A percentile compares a stretch with the other conserved stretches of the same genome.
Evolutionary conservation across 495 filamentous ascomycete genomes (phyloP).

Genomic region (Penicillium pancosmium): DNA sequence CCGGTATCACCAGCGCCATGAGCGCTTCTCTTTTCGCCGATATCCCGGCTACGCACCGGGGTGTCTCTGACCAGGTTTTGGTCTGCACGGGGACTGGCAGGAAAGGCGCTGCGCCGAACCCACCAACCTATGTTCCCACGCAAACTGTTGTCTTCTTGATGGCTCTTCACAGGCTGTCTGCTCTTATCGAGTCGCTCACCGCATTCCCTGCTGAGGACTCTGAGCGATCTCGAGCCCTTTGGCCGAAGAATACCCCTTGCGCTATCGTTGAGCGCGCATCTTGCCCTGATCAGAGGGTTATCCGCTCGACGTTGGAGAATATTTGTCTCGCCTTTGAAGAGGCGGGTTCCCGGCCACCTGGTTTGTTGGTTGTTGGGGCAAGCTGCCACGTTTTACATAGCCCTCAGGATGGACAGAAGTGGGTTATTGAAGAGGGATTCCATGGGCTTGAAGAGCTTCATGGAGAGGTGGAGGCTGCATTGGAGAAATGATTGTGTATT

Average conservation of each 20-base stretch:
- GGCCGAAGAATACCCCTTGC: conserved; percentile 71
- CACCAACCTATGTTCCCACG: conserved; percentile 73
- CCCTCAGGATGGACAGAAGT: conserved; percentile 56
- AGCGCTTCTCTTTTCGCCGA: conserved; percentile 85
- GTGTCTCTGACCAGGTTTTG: conserved; percentile 88
- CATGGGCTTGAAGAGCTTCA: conserved; percentile 57
- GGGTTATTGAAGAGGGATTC: conserved; percentile 92
- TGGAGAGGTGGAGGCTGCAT: conserved; percentile 25
- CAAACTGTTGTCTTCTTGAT: conserved; percentile 95
- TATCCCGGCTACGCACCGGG: conserved; percentile 86
- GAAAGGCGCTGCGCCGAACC: conserved; percentile 80
- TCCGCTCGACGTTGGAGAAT: conserved; percentile 78
- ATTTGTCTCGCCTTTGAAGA: conserved; percentile 84
- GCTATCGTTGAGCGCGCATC: conserved; percentile 93
- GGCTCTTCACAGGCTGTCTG: conserved; percentile 82
- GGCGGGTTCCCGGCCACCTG: conserved; percentile 86
- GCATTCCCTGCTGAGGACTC: conserved; percentile 24
- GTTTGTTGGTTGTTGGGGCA: conserved; percentile 83
- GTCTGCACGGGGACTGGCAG: conserved; percentile 94
- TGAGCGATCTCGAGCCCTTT: conserved; percentile 31
- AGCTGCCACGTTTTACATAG: conserved; percentile 77
- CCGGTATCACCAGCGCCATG: conserved; percentile 87
- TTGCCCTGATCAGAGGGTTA: conserved; percentile 91
- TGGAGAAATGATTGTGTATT: conserved; percentile 12
- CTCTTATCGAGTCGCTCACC: conserved; percentile 69